Evolutionary conservation across 345 rosid genomes (phyloP).

Genomic region (Lepidium didymum): DNA sequence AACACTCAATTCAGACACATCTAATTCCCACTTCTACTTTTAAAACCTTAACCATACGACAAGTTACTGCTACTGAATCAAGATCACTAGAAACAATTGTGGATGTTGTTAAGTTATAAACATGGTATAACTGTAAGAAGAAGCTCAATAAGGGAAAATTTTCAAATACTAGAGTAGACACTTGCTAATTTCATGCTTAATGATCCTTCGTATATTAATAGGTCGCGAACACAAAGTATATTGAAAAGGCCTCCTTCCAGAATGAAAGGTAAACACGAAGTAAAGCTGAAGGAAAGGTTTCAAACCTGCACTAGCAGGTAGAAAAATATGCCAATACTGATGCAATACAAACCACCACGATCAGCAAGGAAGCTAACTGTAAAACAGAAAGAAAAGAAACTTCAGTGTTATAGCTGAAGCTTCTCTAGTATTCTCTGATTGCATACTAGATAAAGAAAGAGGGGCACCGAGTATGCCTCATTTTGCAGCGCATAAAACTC

Average conservation of each 20-base stretch:
- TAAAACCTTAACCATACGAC: neutral
- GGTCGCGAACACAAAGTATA: neutral
- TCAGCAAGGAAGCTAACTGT: conserved; percentile 98
- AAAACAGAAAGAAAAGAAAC: neutral
- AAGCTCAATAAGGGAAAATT: neutral
- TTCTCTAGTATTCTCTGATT: neutral
- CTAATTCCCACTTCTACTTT: neutral
- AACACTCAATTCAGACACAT: neutral
- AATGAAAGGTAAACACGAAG: neutral
- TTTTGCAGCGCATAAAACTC: neutral
- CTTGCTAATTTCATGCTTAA: neutral
- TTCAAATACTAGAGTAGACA: neutral
- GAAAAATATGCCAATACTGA: conserved; percentile 88
- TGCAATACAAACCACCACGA: conserved; percentile 96
- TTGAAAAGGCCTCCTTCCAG: neutral
- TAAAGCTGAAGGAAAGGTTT: conserved; percentile 12
- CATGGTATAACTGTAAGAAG: neutral
- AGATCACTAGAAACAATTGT: neutral
- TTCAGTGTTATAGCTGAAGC: neutral
- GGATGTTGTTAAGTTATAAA: neutral
- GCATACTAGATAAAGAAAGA: conserved; percentile 7
- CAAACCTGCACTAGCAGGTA: conserved; percentile 83
- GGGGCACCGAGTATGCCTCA: neutral
- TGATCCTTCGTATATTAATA: neutral
- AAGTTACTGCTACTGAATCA: neutral